Evolutionary conservation across 140 eudicot species (phyloP), one percentile per base, ranked within the genome.

Genomic region (Cichorium intybus): DNA sequence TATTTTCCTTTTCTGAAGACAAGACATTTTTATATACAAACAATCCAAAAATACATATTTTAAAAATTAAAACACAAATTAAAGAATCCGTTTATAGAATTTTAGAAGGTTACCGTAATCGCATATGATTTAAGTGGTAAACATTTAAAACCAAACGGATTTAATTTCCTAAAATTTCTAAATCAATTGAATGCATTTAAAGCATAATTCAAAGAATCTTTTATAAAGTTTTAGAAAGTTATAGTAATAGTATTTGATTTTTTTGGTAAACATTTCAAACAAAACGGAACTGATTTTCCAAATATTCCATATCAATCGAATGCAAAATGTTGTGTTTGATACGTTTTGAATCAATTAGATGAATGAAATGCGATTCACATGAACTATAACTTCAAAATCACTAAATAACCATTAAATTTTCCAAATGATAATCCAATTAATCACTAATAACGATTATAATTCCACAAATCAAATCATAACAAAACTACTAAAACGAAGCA

Each of bases 401-500:
- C 49, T 1, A 35, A 48, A 60, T 35, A 31, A 60, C 43, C 43
- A 23, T 48, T 7, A 47, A 59, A 29, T 15, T n/a, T 22, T 27
- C 59, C 28, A 22, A 24, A 58, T 22, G 23, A 59, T 47, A 43
- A 53, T 31, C 51, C 63, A 71, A 60, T 61, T 20, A 61, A 71
- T 15, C 56, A 45, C 62, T 55, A 68, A 68, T 54, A 41, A 23
- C 55, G 62, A 60, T 26, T 54, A 58, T 46, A 73, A 56, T 8
- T 26, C 41, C 17, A n/a, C 43, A 55, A 64, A 64, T 64, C 52
- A 55, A 64, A 31, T 24, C 24, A 64, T 56, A 73, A 56, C 45
- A 15, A 58, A 58, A 4, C 68, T 29, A 58, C 3, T 5, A 7
- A 31, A 58, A 45, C 28, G 24, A 57, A 55, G 14, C 77, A 55